Evolutionary conservation across 768 basidiomycete genomes (phyloP).

Genomic region (Tulasnella sp.): DNA sequence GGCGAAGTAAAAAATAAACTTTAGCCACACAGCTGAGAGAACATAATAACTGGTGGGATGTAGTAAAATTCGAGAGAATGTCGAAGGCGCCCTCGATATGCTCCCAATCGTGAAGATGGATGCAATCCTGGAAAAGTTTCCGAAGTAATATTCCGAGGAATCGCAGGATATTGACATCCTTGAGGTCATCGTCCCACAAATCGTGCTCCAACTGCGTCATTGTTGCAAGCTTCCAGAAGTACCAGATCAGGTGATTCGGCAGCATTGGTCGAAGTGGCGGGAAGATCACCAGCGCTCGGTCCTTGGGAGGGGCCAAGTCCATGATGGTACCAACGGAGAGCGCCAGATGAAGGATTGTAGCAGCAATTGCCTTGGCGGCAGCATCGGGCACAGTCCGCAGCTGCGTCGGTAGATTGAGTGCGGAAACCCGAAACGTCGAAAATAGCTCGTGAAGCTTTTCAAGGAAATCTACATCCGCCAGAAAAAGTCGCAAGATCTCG

Average conservation of each 20-base stretch:
- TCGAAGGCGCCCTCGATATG: too few relatives aligned
- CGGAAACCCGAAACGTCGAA: too few relatives aligned
- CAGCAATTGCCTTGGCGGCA: neutral
- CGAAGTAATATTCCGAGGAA: too few relatives aligned
- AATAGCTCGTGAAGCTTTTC: neutral
- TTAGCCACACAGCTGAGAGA: neutral
- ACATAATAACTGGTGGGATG: neutral
- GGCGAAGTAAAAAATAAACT: neutral
- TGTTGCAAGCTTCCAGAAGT: too few relatives aligned
- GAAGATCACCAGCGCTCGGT: neutral
- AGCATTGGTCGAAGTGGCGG: too few relatives aligned
- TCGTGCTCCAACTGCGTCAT: neutral
- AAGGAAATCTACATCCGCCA: neutral
- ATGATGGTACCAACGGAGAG: neutral
- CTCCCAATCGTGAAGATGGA: too few relatives aligned
- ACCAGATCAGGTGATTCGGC: too few relatives aligned
- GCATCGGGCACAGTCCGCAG: neutral
- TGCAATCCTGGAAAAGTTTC: too few relatives aligned
- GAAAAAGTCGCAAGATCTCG: neutral
- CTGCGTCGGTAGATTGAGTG: too few relatives aligned
- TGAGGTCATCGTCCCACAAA: neutral
- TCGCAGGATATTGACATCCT: neutral
- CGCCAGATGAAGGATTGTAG: neutral
- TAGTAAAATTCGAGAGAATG: neutral
- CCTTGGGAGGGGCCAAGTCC: neutral